Evolutionary conservation across 2,329 filamentous ascomycete species (phyloP).

Genomic region (Curvularia lunata): DNA sequence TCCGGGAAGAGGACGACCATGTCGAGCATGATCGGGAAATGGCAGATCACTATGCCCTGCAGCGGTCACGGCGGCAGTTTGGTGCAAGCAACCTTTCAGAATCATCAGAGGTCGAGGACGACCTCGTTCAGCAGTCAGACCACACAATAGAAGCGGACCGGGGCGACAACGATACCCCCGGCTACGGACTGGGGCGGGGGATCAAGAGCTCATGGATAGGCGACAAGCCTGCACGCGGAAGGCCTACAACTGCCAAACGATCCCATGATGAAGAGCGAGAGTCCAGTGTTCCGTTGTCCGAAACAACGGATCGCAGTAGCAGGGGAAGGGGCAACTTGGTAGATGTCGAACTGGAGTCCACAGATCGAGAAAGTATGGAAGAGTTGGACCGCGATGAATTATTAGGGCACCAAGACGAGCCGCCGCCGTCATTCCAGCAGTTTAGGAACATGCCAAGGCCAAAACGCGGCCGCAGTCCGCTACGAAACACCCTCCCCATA

Average conservation of each 20-base stretch:
- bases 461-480: slow-evolving; percentile 51
- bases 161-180: slow-evolving; percentile 48
- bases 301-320: slow-evolving; percentile 53
- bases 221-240: slow-evolving; percentile 53
- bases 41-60: slow-evolving; percentile 91
- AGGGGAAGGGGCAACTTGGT: slow-evolving; percentile 75
- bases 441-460: slow-evolving; percentile 57
- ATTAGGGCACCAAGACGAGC: slow-evolving; percentile 55
- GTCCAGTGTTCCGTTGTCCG: slow-evolving; percentile 50
- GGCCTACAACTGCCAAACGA: slow-evolving; percentile 43
- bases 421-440: slow-evolving; percentile 63
- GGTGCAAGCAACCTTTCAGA: slow-evolving; percentile 83
- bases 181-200: slow-evolving; percentile 55
- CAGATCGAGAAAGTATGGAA: slow-evolving; percentile 55
- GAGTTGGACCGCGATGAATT: slow-evolving; percentile 46
- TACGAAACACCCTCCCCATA: slow-evolving; percentile 49
- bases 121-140: slow-evolving; percentile 57
- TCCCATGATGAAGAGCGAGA: slow-evolving; percentile 49
- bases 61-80: slow-evolving; percentile 87
- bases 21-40: slow-evolving; percentile 88
- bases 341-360: slow-evolving; percentile 81
- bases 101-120: slow-evolving; percentile 81
- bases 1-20: slow-evolving; percentile 91
- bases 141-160: slow-evolving; percentile 59
- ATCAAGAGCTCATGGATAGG: slow-evolving; percentile 65